Conservation (phyloP, 495 filamentous ascomycete genomes). For the Emericellopsis terricola region DNA sequence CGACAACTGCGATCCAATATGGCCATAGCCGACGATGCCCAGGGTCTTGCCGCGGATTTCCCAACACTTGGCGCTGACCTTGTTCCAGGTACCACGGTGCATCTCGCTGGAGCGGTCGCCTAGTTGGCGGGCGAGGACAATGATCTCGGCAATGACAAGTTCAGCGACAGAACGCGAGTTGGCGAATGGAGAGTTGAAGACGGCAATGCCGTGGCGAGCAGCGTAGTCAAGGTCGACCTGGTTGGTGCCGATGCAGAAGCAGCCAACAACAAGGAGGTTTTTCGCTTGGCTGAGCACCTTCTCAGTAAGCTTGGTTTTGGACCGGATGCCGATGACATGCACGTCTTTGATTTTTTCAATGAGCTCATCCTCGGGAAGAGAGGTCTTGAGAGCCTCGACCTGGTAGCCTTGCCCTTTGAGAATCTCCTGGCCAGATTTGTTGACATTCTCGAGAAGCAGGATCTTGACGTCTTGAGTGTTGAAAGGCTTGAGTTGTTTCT, state of each 20-base stretch:
- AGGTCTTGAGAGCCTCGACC: constrained; percentile 78
- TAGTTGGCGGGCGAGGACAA: constrained; percentile 76
- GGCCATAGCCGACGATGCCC: constrained; percentile 90
- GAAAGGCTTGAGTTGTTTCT: constrained; percentile 89
- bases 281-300: constrained; percentile 76
- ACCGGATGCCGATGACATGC: constrained; percentile 94
- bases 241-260: constrained; percentile 99
- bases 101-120: constrained; percentile 89
- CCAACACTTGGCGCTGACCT: constrained; percentile 91
- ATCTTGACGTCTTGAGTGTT: constrained; percentile 92
- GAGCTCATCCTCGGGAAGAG: constrained; percentile 78
- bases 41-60: constrained; percentile 96
- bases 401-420: constrained; percentile 81
- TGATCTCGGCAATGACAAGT: constrained; percentile 86
- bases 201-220: constrained; percentile 78
- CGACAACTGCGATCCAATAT: constrained; percentile 92
- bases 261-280: constrained; percentile 88
- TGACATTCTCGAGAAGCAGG: constrained; percentile 87
- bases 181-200: constrained; percentile 98
- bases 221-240: constrained; percentile 92
- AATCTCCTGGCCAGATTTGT: constrained; percentile 71
- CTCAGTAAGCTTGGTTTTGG: constrained; percentile 86
- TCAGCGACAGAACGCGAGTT: constrained; percentile 96
- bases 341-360: constrained; percentile 97
- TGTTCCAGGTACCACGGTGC: constrained; percentile 93